Percentiles rank a stretch among this genome's conserved stretches.
phyloP scores from a whole-genome alignment of 139 green algal species.

The Chlamydomonas urium region DNA sequence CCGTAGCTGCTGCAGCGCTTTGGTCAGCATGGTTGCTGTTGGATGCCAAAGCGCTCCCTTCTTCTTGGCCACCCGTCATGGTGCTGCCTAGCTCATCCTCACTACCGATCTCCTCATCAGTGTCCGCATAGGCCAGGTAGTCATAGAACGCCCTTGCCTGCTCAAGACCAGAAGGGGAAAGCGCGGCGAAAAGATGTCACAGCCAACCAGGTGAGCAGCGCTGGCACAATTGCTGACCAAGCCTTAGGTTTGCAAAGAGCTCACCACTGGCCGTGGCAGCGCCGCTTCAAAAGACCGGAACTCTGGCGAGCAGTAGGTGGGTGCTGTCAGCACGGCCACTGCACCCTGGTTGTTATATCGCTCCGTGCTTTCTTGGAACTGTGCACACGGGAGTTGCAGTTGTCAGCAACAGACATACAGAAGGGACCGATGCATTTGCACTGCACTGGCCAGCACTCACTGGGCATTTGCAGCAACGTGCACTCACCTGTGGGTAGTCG shows the following conservation, averaged over 20 bases:
- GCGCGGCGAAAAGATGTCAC: background rate
- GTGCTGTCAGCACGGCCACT: conserved; percentile 59
- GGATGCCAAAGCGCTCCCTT: too few relatives aligned
- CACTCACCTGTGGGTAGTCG: conserved; percentile 94
- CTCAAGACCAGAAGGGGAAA: background rate
- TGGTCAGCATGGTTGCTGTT: too few relatives aligned
- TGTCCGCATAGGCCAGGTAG: conserved; percentile 20
- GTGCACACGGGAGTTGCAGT: background rate
- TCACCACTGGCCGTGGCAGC: conserved; percentile 51
- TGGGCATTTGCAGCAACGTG: background rate
- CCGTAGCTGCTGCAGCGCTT: too few relatives aligned
- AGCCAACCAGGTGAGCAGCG: background rate
- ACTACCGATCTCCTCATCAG: conserved; percentile 17
- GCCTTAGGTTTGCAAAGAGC: background rate
- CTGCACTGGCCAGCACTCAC: too few relatives aligned
- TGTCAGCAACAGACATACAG: background rate
- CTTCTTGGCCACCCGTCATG: background rate
- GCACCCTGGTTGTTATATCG: conserved; percentile 67
- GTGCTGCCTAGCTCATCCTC: conserved; percentile 10
- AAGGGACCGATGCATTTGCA: too few relatives aligned
- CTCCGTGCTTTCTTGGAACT: conserved; percentile 16
- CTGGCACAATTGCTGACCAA: background rate
- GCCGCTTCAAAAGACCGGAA: conserved; percentile 60
- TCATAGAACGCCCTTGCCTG: conserved; percentile 36
- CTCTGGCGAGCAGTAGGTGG: conserved; percentile 46